Evolutionary conservation across 306 rosid species (phyloP), one percentile per base, ranked within the genome.

Genomic region (Medicago lupulina): DNA sequence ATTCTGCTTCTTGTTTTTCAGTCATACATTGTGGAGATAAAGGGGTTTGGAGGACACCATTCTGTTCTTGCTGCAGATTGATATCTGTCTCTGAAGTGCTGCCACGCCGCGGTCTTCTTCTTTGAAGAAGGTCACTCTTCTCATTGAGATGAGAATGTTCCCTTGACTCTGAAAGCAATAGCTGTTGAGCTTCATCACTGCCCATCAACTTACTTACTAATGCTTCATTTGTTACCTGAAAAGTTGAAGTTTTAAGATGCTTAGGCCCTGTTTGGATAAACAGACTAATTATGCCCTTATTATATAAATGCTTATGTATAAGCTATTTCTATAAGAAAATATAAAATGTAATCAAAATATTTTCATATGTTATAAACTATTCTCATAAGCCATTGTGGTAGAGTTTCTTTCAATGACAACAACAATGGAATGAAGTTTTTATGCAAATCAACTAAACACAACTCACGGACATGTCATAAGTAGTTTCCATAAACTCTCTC

Each of bases 91-190:
- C 74, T 65, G 83, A 77, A 46, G 19, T 60, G 23, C 16, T 6
- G n/a, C 74, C 65, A 6, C 57, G 72, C 21, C 65, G 43, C 8
- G 41, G 71, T 55, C 77, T 82, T 72, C 86, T 88, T 83, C 87
- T 85, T 40, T 82, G 95, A 49, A 85, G 95, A 43, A 85, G 74
- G 67, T 63, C 79, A 58, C 19, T 84, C 36, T 78, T 88, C 76
- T 90, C 87, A 34, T 71, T 78, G 31, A 31, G 23, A 72, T 64
- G 79, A 78, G 75, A 63, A 63, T 54, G 74, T 54, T 83, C 88
- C 68, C 59, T 80, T 36, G 65, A 31, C 25, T 77, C 82, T n/a
- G 88, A 67, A 76, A 89, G 88, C 71, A 91, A 80, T 76, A 89
- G 69, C 80, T 83, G 76, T 75, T 73, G 77, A 74, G 82, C 79